These are phyloP conservation scores for Eleusine coracana DNA, from an alignment of 176 grass and related monocot genomes.

Conservation along the genomic window DNA sequence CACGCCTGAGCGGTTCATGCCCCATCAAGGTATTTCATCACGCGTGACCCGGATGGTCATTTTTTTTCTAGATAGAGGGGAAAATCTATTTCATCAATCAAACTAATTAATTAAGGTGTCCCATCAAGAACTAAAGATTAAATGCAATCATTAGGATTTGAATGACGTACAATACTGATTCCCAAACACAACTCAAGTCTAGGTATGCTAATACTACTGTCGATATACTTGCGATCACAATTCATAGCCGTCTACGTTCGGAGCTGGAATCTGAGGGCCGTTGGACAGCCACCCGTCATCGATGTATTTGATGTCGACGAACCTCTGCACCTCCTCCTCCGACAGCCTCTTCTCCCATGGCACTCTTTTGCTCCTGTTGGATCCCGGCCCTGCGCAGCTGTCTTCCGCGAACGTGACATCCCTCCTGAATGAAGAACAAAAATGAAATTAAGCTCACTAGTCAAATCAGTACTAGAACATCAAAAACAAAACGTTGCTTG, in stretches of 20 bases:
- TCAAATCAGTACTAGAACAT: too few relatives aligned
- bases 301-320: slow-evolving; percentile 45
- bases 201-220: too few relatives aligned
- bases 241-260: background rate
- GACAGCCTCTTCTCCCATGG: slow-evolving; percentile 47
- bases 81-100: too few relatives aligned
- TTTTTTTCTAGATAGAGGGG: too few relatives aligned
- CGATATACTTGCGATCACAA: background rate
- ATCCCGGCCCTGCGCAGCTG: slow-evolving; percentile 38
- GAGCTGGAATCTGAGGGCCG: background rate
- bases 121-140: too few relatives aligned
- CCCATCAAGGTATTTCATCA: too few relatives aligned
- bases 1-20: too few relatives aligned
- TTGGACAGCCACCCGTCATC: slow-evolving; percentile 47
- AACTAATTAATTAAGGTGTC: too few relatives aligned
- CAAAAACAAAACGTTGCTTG: too few relatives aligned
- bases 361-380: slow-evolving; percentile 24
- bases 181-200: background rate
- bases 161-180: background rate
- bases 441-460: background rate
- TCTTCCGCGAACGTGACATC: slow-evolving; percentile 20
- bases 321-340: slow-evolving; percentile 17
- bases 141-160: background rate
- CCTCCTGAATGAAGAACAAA: slow-evolving; percentile 25
- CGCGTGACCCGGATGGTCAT: too few relatives aligned